These are phyloP conservation scores for Nakazawaea ernobii DNA, from an alignment of 805 yeast species.

Conservation along the genomic window DNA sequence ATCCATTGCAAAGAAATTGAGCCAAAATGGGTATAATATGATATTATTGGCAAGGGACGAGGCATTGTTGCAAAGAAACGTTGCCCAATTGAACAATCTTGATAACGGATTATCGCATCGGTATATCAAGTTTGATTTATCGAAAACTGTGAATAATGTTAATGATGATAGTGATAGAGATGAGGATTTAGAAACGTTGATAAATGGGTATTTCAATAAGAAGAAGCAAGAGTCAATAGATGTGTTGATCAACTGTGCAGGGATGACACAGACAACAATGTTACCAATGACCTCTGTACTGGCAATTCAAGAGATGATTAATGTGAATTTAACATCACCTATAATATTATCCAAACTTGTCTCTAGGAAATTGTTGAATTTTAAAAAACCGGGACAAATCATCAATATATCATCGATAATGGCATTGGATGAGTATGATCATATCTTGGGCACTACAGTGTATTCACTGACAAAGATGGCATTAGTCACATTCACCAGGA, in stretches of 20 bases:
- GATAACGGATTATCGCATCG: slow-evolving; percentile 22
- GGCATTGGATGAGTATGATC: slow-evolving; percentile 31
- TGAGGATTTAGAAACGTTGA: slow-evolving; percentile 11
- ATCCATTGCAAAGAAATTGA: slow-evolving; percentile 44
- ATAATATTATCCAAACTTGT: slow-evolving; percentile 52
- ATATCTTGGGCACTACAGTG: slow-evolving; percentile 51
- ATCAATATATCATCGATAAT: slow-evolving; percentile 66
- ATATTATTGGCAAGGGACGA: slow-evolving; percentile 47
- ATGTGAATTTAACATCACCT: slow-evolving; percentile 55
- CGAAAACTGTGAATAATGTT: no score
- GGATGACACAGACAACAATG: slow-evolving; percentile 53
- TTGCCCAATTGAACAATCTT: slow-evolving; percentile 8
- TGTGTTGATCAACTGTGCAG: slow-evolving; percentile 61
- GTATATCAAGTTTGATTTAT: slow-evolving; percentile 30
- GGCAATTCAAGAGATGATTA: slow-evolving; percentile 40
- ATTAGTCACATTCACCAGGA: slow-evolving; percentile 51
- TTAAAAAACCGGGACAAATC: slow-evolving; percentile 31
- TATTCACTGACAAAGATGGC: slow-evolving; percentile 74
- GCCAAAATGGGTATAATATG: slow-evolving; percentile 45
- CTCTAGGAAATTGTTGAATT: slow-evolving; percentile 43
- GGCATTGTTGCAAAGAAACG: slow-evolving; percentile 25
- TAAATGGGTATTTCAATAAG: slow-evolving; percentile 17
- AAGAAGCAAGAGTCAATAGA: slow-evolving; percentile 27
- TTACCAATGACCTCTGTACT: slow-evolving; percentile 35
- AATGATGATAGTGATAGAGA: slow-evolving; percentile 2